Base-by-base conservation (phyloP, 129 eudicot species). In the Flaveria sonorensis region DNA sequence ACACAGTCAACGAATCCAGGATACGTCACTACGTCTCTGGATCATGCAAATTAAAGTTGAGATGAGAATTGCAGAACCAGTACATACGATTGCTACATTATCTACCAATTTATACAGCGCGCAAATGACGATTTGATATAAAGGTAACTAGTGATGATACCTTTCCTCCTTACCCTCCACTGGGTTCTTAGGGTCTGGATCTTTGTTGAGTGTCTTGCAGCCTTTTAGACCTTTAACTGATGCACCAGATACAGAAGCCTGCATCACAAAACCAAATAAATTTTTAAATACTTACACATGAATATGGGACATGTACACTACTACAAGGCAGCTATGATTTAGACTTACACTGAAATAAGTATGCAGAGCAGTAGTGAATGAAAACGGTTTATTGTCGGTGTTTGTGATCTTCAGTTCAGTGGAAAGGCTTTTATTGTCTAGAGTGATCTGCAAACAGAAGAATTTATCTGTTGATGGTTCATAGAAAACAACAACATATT, bases 1-100 rank as follows among this genome's bases (percentile, higher is more conserved):
- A 93, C 81, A 16, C 96, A 94, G 68, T 94, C 98, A 45, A 94
- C 97, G 82, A 94, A 94, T 88, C 98, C 98, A 30, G 98, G 98
- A 80, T 89, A 94, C 28, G 90, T 94, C 67, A 91, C 98, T 2
- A 71, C 82, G 47, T 91, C 98, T 91, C 98, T 94, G 85, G 30
- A 53, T 67, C 32, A 74, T 16, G 61, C 50, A 85, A 47, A 81
- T 61, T 5, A 43, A 36, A 46, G 76, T 42, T 65, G 71, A 45
- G 52, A 70, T 46, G 47, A 60, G 74, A 68, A 32, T 3, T 4
- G 3, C 12, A 42, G 60, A 57, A 39, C 20, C 13, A 47, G 24
- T n/a, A 39, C 11, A 59, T 42, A 59, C 26, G 32, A 43, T 1
- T 6, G 10, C 13, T 47, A 9, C 43, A 70, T 48, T 26, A 2